Evolutionary conservation across 192 early-diverging fungal species (phyloP), one percentile per base, ranked within the genome.

Genomic region (Mycoemilia scoparia): DNA sequence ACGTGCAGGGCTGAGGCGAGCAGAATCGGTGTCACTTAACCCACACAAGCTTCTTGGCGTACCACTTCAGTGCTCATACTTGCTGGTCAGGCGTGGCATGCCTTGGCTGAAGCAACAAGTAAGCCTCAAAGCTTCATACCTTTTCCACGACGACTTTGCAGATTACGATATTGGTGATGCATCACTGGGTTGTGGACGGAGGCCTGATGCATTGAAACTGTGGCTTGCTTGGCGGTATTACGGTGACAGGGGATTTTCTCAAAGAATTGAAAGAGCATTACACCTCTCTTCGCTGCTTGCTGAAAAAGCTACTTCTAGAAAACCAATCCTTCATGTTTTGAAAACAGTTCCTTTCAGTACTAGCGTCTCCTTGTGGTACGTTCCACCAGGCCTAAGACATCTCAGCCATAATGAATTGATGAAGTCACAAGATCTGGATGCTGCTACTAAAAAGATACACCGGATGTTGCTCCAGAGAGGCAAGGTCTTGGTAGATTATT

Each of bases 11-110:
- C 60, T 5, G n/a, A n/a, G n/a, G n/a, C 21, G 21, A 0, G 27
- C 49, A 17, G 65, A 87, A 38, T 73, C 78, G 17, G 55, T 84
- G 21, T 74, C 73, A 1, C 13, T 87, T 24, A 82, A 80, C 33
- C 84, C 84, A 8, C 84, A 87, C 61, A 87, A 87, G 48, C 61
- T 87, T 41, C 51, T 87, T 20, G 79, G 80, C 17, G 66, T 75
- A 14, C 76, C 84, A 1, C 42, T 78, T 21, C 81, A 84, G 51
- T 87, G 84, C 49, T 80, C 78, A 13, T 64, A 77, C 20, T 45
- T 87, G 19, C 35, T 83, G 9, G 60, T 79, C 8, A 56, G 57
- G 11, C 58, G 71, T 31, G 53, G 63, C 1, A 33, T 61, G 12
- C 35, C 44, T 7, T 43, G 64, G 18, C 70, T 87, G 59, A 57